Conservation (phyloP, 1,139 yeast genomes). For the Hansenula lynferdii region DNA sequence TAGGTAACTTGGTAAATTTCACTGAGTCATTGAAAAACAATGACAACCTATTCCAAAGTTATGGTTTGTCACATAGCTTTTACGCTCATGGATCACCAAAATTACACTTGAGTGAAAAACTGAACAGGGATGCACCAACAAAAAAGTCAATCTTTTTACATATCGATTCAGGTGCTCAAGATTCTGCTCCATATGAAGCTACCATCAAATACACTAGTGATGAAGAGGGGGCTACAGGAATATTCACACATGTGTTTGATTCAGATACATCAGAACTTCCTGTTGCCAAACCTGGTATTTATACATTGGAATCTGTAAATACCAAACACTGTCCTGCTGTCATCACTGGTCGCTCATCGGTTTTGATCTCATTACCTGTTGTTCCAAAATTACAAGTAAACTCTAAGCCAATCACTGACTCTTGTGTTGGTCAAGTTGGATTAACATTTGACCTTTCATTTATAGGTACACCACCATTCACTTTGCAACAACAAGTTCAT, state of each 20-base stretch:
- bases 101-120: conserved; percentile 32
- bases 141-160: conserved; percentile 36
- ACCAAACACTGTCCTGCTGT: conserved; percentile 66
- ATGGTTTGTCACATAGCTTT: conserved; percentile 49
- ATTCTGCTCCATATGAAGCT: conserved; percentile 42
- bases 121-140: conserved; percentile 35
- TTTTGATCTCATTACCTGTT: conserved; percentile 44
- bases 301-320: conserved; percentile 44
- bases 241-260: conserved; percentile 33
- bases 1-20: conserved; percentile 66
- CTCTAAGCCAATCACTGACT: conserved; percentile 65
- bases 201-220: conserved; percentile 32
- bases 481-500: conserved; percentile 57
- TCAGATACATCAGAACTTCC: conserved; percentile 24
- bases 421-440: conserved; percentile 92
- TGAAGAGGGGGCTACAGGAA: conserved; percentile 25
- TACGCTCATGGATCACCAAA: conserved; percentile 62
- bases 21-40: conserved; percentile 26
- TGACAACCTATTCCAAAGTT: conserved; percentile 35
- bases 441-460: conserved; percentile 62
- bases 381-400: conserved; percentile 50
- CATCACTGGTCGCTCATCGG: conserved; percentile 40
- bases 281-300: conserved; percentile 59
- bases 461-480: conserved; percentile 80
- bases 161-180: conserved; percentile 23